Evolutionary conservation across 2,329 filamentous ascomycete species (phyloP).

Genomic region (Diaporthe sp.): DNA sequence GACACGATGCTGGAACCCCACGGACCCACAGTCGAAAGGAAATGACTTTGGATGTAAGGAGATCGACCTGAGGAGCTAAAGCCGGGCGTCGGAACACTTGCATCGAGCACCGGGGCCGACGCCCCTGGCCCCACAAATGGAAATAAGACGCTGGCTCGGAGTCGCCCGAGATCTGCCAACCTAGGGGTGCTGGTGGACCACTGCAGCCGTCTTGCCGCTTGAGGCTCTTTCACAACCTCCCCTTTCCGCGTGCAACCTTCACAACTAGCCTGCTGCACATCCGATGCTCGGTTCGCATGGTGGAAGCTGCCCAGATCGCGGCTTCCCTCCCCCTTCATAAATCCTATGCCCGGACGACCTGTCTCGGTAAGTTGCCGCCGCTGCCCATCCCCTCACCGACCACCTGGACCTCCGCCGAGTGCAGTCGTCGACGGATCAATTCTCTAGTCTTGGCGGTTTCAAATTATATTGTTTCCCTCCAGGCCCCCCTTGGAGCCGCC

Average conservation of each 20-base stretch:
- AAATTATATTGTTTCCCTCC: constrained; percentile 35
- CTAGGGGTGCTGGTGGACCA: constrained; percentile 5
- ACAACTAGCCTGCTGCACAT: constrained; percentile 12
- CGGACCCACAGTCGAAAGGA: constrained; percentile 4
- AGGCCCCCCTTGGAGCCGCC: constrained; percentile 25
- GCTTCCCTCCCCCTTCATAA: background rate
- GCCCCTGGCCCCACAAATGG: constrained; percentile 25
- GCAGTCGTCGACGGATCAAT: constrained; percentile 38
- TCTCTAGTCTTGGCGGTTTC: constrained; percentile 40
- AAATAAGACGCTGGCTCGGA: constrained; percentile 33
- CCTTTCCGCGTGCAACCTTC: constrained; percentile 14
- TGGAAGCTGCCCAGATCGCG: constrained; percentile 4
- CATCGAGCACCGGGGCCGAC: constrained; percentile 24
- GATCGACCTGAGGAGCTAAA: constrained; percentile 28
- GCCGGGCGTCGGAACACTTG: constrained; percentile 7
- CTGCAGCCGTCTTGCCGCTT: constrained; percentile 32
- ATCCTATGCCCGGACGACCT: background rate
- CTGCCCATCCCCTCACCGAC: background rate
- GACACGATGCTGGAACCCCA: background rate
- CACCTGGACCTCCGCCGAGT: background rate
- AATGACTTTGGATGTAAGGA: constrained; percentile 22
- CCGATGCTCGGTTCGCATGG: constrained; percentile 12
- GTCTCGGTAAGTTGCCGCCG: constrained; percentile 25
- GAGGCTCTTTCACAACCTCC: constrained; percentile 16
- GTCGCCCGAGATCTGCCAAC: constrained; percentile 39